Base-by-base conservation (phyloP, 140 eudicot genomes). In the Cichorium intybus region DNA sequence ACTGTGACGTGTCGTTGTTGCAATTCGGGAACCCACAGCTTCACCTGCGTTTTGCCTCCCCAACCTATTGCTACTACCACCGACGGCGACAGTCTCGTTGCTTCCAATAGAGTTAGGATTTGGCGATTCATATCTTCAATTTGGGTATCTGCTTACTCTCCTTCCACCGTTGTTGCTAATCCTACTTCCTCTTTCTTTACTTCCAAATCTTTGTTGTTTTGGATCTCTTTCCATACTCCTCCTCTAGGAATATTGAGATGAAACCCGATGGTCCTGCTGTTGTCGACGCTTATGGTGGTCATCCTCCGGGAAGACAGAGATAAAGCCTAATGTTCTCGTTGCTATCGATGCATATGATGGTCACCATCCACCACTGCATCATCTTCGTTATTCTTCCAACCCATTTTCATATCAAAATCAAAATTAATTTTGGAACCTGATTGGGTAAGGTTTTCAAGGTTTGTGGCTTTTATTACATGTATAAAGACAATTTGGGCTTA, bases 61-160 rank as follows among this genome's bases (percentile, higher is more conserved):
- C 0, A 97, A 97, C 85, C 83, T 65, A 55, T 48, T 47, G 61
- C 2, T 33, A 39, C 45, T 24, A 15, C 66, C 71, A 27, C 60
- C 73, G 0, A 29, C 55, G 0, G 49, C 60, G 20, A 33, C 20
- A 21, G 48, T 39, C 3, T 46, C 72, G 27, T 41, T 63, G 54
- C 43, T 64, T 22, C 76, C 62, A 68, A 22, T 67, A 24, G 68
- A 60, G 18, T 31, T 72, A 3, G 83, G 52, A 17, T 68, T 75
- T 0, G 97, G 97, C 3, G 95, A 86, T 47, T 93, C 95, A 14
- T 94, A 88, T 82, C 99, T 84, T 35, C 95, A 73, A 16, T 73
- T 84, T 3, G 99, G 99, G 77, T 97, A 93, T 67, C 95, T 75
- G 69, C 99, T 93, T 39, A 93, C 95, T 72, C 97, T 83, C 76